Base-by-base conservation (phyloP, 176 grass and related monocot genomes). In the Ensete glaucum region DNA sequence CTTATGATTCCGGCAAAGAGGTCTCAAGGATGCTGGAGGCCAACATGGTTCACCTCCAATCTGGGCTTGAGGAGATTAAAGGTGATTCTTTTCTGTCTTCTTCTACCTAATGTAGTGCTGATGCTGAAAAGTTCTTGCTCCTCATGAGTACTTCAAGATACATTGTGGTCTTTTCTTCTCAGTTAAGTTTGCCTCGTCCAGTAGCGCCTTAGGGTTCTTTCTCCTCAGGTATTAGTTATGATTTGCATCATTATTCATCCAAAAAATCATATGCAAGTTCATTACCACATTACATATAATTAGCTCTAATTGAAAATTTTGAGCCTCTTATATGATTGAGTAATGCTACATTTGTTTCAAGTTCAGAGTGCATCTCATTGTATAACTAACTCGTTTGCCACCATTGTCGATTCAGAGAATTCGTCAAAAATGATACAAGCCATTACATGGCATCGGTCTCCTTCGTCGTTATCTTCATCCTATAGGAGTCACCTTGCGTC, bases 1-100 rank as follows among this genome's bases (percentile, higher is more conserved):
- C 88, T 21, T 82, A 83, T 58, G 84, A 91, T 78, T 89, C 90
- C 17, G 82, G 86, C 0, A 93, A 94, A 84, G 95, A 98, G 71
- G 83, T 98, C 2, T 82, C 90, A 48, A 78, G 80, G 59, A 98
- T 98, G 95, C 90, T 98, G 2, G 95, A 98, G 77, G 90, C 87
- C 3, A 78, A 77, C 53, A 75, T 70, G 72, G 54, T 65, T 15
- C 70, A 80, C 15, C 77, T 76, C 3, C 81, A 74, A 43, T 72
- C 76, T 58, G 72, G 25, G 9, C 43, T 82, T 76, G 90, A 89
- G 3, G 94, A 98, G 13, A 78, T 77, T 52, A 98, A 94, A 98
- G 95, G 95, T 94, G 82, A 48, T 24, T 75, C 82, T 90, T 97
- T 85, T 57, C 77, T 8, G 62, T 53, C 21, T 65, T 73, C 67